These are phyloP conservation scores for Exophiala spinifera DNA, from an alignment of 2,329 filamentous ascomycete species.

Conservation along the genomic window DNA sequence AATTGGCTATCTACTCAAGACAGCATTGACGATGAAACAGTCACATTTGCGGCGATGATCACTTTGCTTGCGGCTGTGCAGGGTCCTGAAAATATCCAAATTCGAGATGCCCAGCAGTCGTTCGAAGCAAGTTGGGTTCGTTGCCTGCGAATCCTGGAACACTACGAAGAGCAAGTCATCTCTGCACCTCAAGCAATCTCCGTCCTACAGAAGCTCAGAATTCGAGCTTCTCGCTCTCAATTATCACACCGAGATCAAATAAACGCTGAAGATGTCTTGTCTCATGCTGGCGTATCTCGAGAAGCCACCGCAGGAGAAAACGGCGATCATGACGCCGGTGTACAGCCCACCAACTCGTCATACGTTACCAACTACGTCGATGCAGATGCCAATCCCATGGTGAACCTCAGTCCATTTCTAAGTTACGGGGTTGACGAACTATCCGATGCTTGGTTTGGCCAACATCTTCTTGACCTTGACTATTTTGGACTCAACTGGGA, in stretches of 20 bases:
- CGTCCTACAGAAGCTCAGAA: neutral
- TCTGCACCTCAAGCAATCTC: slow-evolving; percentile 9
- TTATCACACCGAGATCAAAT: neutral
- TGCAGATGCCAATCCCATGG: neutral
- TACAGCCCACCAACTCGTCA: neutral
- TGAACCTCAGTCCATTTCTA: neutral
- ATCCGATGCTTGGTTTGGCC: neutral
- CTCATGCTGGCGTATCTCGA: too few species aligned
- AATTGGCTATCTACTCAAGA: too few species aligned
- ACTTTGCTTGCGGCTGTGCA: slow-evolving; percentile 1
- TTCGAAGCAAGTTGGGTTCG: slow-evolving; percentile 7
- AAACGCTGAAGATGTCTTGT: too few species aligned
- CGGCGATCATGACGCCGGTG: too few species aligned
- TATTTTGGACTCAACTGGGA: neutral
- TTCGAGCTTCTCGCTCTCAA: neutral
- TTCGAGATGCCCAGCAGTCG: neutral
- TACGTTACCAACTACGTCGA: neutral
- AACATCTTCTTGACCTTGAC: neutral
- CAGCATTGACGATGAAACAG: neutral
- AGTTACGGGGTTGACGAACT: neutral
- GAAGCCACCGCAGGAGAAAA: too few species aligned
- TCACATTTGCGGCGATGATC: slow-evolving; percentile 7
- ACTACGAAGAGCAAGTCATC: slow-evolving; percentile 10
- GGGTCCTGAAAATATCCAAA: neutral
- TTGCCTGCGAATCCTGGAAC: slow-evolving; percentile 5